Evolutionary conservation across 2,329 filamentous ascomycete genomes (phyloP).

Genomic region (Capronia coronata): DNA sequence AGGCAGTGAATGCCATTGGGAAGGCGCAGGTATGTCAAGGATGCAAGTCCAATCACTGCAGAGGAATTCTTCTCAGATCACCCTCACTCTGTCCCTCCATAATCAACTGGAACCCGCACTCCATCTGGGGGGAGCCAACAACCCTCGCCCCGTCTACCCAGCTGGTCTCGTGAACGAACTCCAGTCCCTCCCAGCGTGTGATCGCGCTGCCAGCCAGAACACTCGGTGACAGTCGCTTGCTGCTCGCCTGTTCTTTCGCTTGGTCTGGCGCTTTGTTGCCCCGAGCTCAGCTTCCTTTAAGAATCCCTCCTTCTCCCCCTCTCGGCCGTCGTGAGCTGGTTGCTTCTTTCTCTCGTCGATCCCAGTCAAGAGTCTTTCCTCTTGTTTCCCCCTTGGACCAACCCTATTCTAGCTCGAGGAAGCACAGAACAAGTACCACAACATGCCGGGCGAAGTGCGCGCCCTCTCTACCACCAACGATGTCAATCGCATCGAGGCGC

Average conservation of each 20-base stretch:
- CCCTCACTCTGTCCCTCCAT: no score
- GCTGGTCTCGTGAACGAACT: no score
- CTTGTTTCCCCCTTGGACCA: no score
- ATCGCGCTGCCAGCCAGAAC: neutral
- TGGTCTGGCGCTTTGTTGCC: neutral
- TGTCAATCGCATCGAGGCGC: slow-evolving; percentile 52
- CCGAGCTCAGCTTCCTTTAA: neutral
- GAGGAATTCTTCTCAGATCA: neutral
- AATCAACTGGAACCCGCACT: neutral
- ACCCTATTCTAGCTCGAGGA: neutral
- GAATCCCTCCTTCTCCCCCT: neutral
- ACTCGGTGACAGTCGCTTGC: neutral
- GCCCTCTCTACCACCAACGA: slow-evolving; percentile 33
- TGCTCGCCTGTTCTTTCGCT: neutral
- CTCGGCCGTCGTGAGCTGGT: neutral
- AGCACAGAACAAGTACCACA: slow-evolving; percentile 1
- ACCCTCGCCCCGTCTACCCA: no score
- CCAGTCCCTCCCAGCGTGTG: neutral
- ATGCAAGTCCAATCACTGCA: neutral
- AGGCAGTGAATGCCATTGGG: neutral
- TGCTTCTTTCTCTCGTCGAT: neutral
- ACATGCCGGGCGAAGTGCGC: slow-evolving; percentile 19
- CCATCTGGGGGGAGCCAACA: no score
- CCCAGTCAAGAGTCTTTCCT: no score
- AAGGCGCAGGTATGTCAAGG: neutral